Conservation (phyloP, 2,329 filamentous ascomycete species). For the Alternaria postmessia region DNA sequence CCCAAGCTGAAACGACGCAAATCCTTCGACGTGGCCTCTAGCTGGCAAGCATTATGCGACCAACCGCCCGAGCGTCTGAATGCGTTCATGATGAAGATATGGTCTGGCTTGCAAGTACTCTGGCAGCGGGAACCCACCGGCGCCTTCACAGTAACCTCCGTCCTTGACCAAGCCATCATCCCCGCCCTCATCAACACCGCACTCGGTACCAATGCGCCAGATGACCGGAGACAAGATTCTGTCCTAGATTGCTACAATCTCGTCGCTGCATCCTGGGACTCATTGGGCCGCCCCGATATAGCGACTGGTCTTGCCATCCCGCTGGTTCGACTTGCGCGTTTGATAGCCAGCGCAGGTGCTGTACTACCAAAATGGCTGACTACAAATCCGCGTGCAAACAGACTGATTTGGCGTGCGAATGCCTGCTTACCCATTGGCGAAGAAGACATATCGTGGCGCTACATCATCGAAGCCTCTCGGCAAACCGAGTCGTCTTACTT, state of each 20-base stretch:
- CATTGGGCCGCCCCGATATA: conserved; percentile 32
- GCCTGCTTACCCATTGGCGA: conserved; percentile 27
- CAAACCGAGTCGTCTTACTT: conserved; percentile 27
- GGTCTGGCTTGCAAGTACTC: conserved; percentile 28
- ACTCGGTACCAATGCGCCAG: background rate
- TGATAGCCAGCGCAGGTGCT: conserved; percentile 35
- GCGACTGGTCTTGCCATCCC: conserved; percentile 38
- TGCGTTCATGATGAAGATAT: conserved; percentile 29
- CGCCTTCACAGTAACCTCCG: conserved; percentile 28
- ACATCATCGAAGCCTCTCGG: conserved; percentile 31
- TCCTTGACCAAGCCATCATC: conserved; percentile 32
- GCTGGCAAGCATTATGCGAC: conserved; percentile 40
- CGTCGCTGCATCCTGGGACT: conserved; percentile 37
- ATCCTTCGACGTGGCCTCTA: conserved; percentile 29
- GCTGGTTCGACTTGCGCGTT: conserved; percentile 39
- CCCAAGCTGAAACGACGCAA: conserved; percentile 15
- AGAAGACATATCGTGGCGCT: conserved; percentile 32
- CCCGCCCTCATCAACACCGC: conserved; percentile 29
- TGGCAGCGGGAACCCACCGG: conserved; percentile 28
- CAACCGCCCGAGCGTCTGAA: conserved; percentile 30
- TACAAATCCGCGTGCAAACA: conserved; percentile 27
- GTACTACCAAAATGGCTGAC: conserved; percentile 37
- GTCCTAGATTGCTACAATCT: conserved; percentile 38
- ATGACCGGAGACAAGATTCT: conserved; percentile 8
- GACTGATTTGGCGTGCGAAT: conserved; percentile 43